Evolutionary conservation across 352 stramenopile genomes (phyloP).

Genomic region (Peronospora belbahrii): DNA sequence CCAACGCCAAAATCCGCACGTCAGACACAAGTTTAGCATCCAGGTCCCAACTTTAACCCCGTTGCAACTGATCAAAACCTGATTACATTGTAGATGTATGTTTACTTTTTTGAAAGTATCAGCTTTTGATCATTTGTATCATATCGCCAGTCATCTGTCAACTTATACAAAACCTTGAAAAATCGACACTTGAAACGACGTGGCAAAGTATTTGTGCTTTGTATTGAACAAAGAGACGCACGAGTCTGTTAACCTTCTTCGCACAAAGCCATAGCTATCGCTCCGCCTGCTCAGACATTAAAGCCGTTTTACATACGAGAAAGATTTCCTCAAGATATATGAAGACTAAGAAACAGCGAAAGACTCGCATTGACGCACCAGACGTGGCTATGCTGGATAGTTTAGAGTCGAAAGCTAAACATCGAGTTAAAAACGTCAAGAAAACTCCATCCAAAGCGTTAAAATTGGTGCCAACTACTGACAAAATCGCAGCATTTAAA

Average conservation of each 20-base stretch:
- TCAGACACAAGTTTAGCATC: too few relatives aligned
- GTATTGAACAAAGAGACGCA: slow-evolving; percentile 4
- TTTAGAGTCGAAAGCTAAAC: slow-evolving; percentile 1
- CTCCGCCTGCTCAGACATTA: too few relatives aligned
- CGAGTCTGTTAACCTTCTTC: background rate
- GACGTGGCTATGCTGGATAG: slow-evolving; percentile 19
- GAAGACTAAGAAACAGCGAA: slow-evolving; percentile 13
- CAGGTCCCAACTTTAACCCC: too few relatives aligned
- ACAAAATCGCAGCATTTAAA: slow-evolving; percentile 42
- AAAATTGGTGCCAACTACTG: background rate
- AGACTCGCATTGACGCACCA: background rate
- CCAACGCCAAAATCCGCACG: too few relatives aligned
- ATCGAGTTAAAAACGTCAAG: background rate
- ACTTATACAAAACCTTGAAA: slow-evolving; percentile 4
- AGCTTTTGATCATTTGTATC: background rate
- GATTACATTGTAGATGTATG: slow-evolving; percentile 8
- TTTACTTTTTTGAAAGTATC: slow-evolving; percentile 2
- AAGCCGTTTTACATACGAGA: background rate
- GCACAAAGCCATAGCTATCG: background rate
- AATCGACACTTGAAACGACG: slow-evolving; percentile 22
- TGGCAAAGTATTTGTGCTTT: background rate
- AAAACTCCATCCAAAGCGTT: slow-evolving; percentile 1
- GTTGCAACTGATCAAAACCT: slow-evolving; percentile 5
- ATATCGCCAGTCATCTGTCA: background rate
- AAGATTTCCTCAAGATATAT: background rate